A percentile compares a stretch with the other conserved stretches of the same genome.
Evolutionary conservation across 1,284 basidiomycete genomes (phyloP).

Genomic region (Ustilago sp.): DNA sequence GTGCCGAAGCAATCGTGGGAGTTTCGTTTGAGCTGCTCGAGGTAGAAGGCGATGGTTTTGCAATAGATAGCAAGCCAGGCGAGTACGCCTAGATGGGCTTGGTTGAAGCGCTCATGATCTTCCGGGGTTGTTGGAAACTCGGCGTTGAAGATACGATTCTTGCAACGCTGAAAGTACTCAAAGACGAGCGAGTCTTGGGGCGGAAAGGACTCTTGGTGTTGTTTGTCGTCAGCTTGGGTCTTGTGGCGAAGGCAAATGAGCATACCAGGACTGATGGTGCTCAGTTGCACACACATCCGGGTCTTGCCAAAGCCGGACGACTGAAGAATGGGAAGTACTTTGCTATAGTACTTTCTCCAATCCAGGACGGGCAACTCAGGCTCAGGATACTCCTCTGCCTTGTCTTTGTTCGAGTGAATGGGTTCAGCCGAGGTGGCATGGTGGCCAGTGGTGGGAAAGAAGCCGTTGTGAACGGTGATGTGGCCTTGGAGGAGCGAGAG

Average conservation of each 20-base stretch:
- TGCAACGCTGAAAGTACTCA: neutral
- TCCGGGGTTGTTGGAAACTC: neutral
- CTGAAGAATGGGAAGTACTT: neutral
- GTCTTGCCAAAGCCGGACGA: neutral
- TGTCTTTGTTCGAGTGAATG: too few relatives aligned
- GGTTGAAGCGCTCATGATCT: neutral
- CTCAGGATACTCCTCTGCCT: too few relatives aligned
- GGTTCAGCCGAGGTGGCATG: too few relatives aligned
- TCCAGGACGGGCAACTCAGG: too few relatives aligned
- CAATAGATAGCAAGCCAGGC: constrained; percentile 1
- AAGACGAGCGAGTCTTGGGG: neutral
- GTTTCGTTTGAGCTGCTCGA: neutral
- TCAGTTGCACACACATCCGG: neutral
- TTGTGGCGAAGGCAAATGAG: neutral
- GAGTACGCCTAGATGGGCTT: neutral
- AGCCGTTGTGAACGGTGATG: too few relatives aligned
- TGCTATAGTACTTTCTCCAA: neutral
- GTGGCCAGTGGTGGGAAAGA: too few relatives aligned
- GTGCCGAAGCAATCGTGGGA: neutral
- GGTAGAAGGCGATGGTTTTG: neutral
- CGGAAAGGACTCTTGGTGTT: neutral
- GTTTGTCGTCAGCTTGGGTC: neutral
- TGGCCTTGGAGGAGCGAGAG: too few relatives aligned
- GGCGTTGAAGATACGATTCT: neutral
- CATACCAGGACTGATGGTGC: neutral